These are phyloP conservation scores for Dactylonectria macrodidyma DNA, from an alignment of 2,329 filamentous ascomycete genomes.

Conservation along the genomic window DNA sequence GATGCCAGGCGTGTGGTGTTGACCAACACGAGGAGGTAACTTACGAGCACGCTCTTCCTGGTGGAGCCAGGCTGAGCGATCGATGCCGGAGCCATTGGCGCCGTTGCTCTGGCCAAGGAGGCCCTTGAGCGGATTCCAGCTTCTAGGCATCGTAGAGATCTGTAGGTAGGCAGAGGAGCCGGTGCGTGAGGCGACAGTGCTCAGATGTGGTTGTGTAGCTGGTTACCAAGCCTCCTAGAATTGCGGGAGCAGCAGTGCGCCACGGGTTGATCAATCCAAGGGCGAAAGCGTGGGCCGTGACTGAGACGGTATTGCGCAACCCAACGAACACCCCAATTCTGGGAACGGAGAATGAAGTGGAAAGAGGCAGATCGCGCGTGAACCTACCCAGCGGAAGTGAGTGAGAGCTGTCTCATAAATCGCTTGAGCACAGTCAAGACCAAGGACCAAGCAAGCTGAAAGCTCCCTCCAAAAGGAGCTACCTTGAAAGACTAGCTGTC, in stretches of 20 bases:
- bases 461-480: constrained; percentile 13
- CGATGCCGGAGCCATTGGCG: constrained; percentile 36
- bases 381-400: not conserved
- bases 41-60: constrained; percentile 63
- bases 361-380: constrained; percentile 4
- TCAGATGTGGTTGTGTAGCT: not conserved
- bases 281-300: not conserved
- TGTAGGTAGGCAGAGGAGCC: constrained; percentile 30
- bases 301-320: not conserved
- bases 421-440: not conserved
- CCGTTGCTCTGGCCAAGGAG: constrained; percentile 46
- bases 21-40: constrained; percentile 37
- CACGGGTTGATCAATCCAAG: not conserved
- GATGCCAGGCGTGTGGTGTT: not conserved
- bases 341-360: not conserved
- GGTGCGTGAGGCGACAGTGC: not conserved
- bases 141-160: constrained; percentile 36
- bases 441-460: constrained; percentile 10
- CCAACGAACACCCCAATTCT: not conserved
- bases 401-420: not conserved
- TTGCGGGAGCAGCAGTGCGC: not conserved
- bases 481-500: constrained; percentile 1
- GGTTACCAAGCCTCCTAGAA: not conserved
- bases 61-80: constrained; percentile 55
- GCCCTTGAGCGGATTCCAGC: constrained; percentile 52